A percentile compares a stretch with the other conserved stretches of the same genome.
These are phyloP conservation scores for Kodamaea nitidulidarum DNA, from an alignment of 805 yeast species.

Conservation along the genomic window DNA sequence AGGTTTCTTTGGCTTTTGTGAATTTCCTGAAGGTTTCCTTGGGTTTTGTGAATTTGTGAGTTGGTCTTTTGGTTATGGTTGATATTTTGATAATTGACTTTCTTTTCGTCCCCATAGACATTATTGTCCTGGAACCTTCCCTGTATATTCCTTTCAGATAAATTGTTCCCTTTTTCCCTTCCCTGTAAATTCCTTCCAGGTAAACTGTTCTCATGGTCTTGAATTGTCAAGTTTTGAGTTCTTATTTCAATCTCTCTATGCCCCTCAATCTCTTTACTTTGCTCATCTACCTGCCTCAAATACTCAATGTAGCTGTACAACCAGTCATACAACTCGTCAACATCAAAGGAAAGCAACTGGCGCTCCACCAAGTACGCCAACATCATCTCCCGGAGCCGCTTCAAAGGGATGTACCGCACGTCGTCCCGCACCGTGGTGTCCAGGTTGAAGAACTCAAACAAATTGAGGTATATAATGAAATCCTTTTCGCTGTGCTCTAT, in stretches of 20 bases:
- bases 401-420: slow-evolving; percentile 16
- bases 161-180: too few species aligned
- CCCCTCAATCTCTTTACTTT: not conserved
- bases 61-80: too few species aligned
- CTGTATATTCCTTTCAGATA: too few species aligned
- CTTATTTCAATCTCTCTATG: not conserved
- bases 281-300: slow-evolving; percentile 26
- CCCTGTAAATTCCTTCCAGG: too few species aligned
- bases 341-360: slow-evolving; percentile 30
- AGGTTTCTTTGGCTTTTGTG: too few species aligned
- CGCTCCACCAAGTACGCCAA: slow-evolving; percentile 28
- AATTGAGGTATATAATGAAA: slow-evolving; percentile 39
- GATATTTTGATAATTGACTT: too few species aligned
- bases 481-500: slow-evolving; percentile 34
- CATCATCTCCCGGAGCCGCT: slow-evolving; percentile 20
- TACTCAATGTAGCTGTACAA: slow-evolving; percentile 36
- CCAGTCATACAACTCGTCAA: slow-evolving; percentile 35
- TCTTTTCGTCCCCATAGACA: too few species aligned
- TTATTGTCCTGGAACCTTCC: too few species aligned
- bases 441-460: slow-evolving; percentile 37
- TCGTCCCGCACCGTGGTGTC: slow-evolving; percentile 17
- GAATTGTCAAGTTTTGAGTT: not conserved
- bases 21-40: too few species aligned
- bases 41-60: too few species aligned
- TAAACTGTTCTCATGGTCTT: too few species aligned